Conservation (phyloP, 805 yeast species). For the Wickerhamomyces chaumierensis region DNA sequence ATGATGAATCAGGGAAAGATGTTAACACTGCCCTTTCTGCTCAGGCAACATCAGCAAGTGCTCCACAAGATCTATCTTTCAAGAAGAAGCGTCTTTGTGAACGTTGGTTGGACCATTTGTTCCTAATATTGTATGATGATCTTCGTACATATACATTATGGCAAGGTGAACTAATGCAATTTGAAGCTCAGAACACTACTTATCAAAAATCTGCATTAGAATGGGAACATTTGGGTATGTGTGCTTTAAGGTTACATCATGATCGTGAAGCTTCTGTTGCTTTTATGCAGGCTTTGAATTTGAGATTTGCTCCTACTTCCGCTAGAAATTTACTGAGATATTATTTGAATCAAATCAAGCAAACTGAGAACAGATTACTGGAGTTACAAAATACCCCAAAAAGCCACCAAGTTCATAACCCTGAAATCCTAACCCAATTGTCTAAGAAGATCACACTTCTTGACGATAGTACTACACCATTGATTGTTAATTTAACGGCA, state of each 20-base stretch:
- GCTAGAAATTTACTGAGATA: constrained; percentile 62
- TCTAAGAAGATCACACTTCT: constrained; percentile 27
- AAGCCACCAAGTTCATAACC: constrained; percentile 9
- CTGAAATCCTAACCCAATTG: constrained; percentile 16
- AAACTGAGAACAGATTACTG: constrained; percentile 7
- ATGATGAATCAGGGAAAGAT: neutral
- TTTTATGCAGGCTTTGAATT: constrained; percentile 56
- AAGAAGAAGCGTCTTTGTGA: constrained; percentile 59
- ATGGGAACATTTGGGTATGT: constrained; percentile 86
- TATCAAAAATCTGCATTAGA: constrained; percentile 72
- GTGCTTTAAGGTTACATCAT: constrained; percentile 80
- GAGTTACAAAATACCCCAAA: constrained; percentile 15
- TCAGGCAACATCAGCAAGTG: constrained; percentile 1
- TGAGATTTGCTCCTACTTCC: constrained; percentile 73
- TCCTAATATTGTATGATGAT: constrained; percentile 63
- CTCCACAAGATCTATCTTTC: constrained; percentile 27
- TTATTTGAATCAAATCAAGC: constrained; percentile 38
- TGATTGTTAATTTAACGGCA: constrained; percentile 71
- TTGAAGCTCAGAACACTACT: constrained; percentile 76
- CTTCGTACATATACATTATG: constrained; percentile 78
- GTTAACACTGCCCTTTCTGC: neutral
- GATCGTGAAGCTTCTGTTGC: constrained; percentile 81
- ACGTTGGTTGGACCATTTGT: constrained; percentile 62
- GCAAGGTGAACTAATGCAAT: constrained; percentile 85
- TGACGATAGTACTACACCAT: constrained; percentile 39